Base-by-base conservation (phyloP, 306 rosid genomes). In the Cucumis cinereus region DNA sequence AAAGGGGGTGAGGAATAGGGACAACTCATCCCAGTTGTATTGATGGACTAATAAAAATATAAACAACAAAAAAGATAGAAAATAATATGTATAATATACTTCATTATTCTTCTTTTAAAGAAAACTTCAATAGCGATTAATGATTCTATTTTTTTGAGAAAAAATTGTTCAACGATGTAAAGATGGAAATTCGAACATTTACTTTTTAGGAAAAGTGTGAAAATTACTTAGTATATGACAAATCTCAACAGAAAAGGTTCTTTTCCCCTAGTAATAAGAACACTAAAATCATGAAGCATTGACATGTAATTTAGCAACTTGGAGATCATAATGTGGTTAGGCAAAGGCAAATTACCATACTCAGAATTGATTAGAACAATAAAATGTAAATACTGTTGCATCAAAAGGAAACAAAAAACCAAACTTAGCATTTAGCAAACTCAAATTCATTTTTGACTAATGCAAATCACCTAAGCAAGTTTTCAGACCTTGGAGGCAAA, bases 401-500 rank as follows among this genome's bases (percentile, higher is more conserved):
- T 43, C 2, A 15, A 45, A 47, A 23, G 54, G 33, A 40, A 40
- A 38, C 72, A 20, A 50, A 67, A 15, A 22, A 41, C 35, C 54
- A 40, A 23, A 70, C 57, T 43, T 3, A 40, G 22, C 33, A 70
- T 23, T 23, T 8, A 47, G 75, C 57, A 54, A 30, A 35, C 50
- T 53, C 64, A n/a, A 45, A 50, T 53, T 52, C 26, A 73, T 73
- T 53, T 45, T 54, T n/a, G 43, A 69, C 14, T 45, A 14, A 17
- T 7, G 5, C 36, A 69, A n/a, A 69, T 26, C 38, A 13, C 13
- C 75, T 45, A 69, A 69, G 45, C 75, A 23, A 24, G 38, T 45
- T 17, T 57, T 80, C 70, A 87, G 20, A 90, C 88, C 85, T 90
- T 92, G 77, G 92, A 82, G 24, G 97, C 96, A 64, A 92, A 94